Base-by-base conservation (phyloP, 495 filamentous ascomycete genomes). In the Hypomontagnella monticulosa region DNA sequence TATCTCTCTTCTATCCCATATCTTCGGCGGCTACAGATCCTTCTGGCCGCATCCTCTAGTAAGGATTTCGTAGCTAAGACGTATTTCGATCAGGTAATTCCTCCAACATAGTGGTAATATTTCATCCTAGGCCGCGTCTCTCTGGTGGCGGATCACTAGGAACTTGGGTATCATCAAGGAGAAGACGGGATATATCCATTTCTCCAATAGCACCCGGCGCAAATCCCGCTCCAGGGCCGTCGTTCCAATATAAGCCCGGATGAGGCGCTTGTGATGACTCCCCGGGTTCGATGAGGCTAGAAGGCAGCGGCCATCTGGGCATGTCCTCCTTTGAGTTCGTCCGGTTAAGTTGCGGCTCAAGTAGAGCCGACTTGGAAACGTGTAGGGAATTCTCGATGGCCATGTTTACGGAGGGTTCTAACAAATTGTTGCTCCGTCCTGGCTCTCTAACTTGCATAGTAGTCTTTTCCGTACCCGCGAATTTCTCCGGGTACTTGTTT, bases 401-500 rank as follows among this genome's bases (percentile, higher is more conserved):
- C 49, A 73, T 73, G 42, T 73, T 74, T 48, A 81, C 66, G 0
- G 73, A 77, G 4, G 79, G 81, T 52, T 81, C 80, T 23, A 81
- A 61, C 5, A 75, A 23, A 41, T 57, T 62, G 52, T 63, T 74
- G 65, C 59, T 42, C 50, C 70, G 66, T 16, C 62, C 57, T 9
- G 67, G 58, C 30, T 78, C 66, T 51, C 74, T 76, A 48, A 76
- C 74, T 54, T 87, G 79, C 23, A 78, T 71, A 12, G 73, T 71
- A 14, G 81, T 83, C 70, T 91, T 95, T 46, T 88, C 84, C 20
- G 81, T 81, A 46, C 70, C 57, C 15, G 72, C 66, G 61, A 81
- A 83, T 41, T 79, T 76, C 36, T 90, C 85, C 5, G 92, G 91
- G 63, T 89, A 93, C 52, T 88, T 89, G 59, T 90, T 93, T 15